Percentiles rank a stretch among this genome's conserved stretches.
Evolutionary conservation across 2,329 filamentous ascomycete genomes (phyloP).

Genomic region (Venturia pyrina): DNA sequence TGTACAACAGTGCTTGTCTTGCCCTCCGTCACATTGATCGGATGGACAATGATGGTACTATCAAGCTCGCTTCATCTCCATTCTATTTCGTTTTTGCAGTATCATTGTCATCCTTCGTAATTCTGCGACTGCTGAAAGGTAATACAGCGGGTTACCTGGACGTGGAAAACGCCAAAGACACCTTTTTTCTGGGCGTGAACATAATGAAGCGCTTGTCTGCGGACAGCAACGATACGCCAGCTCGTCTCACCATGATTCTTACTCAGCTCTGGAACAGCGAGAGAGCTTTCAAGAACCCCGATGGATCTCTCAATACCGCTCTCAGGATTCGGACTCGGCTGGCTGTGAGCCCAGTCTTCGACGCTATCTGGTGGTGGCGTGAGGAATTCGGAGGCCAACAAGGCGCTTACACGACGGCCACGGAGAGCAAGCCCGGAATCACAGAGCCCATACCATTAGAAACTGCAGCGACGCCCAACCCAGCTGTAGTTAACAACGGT

Average conservation of each 20-base stretch:
- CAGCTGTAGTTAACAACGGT: slow-evolving; percentile 11
- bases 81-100: slow-evolving; percentile 11
- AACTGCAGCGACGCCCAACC: slow-evolving; percentile 14
- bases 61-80: slow-evolving; percentile 9
- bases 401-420: slow-evolving; percentile 8
- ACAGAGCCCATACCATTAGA: slow-evolving; percentile 12
- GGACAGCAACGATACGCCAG: slow-evolving; percentile 26
- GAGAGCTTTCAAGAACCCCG: slow-evolving; percentile 29
- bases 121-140: slow-evolving; percentile 31
- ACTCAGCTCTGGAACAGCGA: slow-evolving; percentile 32
- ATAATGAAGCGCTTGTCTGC: slow-evolving; percentile 29
- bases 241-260: slow-evolving; percentile 24
- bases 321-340: slow-evolving; percentile 32
- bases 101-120: slow-evolving; percentile 10
- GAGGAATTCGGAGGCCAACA: slow-evolving; percentile 26
- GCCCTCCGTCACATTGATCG: slow-evolving; percentile 13
- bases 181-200: slow-evolving; percentile 29
- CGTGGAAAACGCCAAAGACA: slow-evolving; percentile 23
- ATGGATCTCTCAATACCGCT: slow-evolving; percentile 25
- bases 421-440: background rate
- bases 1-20: slow-evolving; percentile 11
- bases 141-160: slow-evolving; percentile 23
- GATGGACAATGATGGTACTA: slow-evolving; percentile 3
- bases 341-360: slow-evolving; percentile 27
- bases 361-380: slow-evolving; percentile 34